Evolutionary conservation across 331 rosid species (phyloP).

Genomic region (Quercus lobata): DNA sequence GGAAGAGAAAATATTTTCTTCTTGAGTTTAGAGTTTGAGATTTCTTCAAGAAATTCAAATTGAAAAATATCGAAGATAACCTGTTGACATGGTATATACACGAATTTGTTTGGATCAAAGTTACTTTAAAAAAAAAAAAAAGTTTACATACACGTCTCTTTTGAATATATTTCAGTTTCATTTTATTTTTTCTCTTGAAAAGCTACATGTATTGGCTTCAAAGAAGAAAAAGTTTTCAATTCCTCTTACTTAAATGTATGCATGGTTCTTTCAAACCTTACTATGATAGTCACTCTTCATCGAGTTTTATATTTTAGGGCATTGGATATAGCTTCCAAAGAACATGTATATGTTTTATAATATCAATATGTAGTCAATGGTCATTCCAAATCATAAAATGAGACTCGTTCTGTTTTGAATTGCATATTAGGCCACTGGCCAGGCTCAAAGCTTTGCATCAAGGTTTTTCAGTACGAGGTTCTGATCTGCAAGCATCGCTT

Average conservation of each 20-base stretch:
- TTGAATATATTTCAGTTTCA: not conserved
- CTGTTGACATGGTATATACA: not conserved
- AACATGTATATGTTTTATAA: no score
- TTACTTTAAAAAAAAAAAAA: not conserved
- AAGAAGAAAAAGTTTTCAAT: no score
- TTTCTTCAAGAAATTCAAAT: no score
- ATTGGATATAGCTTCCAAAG: not conserved
- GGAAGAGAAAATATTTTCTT: no score
- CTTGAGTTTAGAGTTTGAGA: no score
- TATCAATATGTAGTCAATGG: not conserved
- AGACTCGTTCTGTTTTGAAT: not conserved
- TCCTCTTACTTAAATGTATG: no score
- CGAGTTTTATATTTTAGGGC: not conserved
- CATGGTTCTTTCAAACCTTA: no score
- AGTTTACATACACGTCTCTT: not conserved
- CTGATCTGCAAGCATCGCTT: constrained; percentile 14
- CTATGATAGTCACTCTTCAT: not conserved
- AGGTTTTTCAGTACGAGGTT: not conserved
- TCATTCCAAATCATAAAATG: not conserved
- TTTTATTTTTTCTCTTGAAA: not conserved
- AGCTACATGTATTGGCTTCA: not conserved
- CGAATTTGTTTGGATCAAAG: not conserved
- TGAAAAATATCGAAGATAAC: not conserved
- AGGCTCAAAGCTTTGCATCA: not conserved
- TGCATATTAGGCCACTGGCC: not conserved